Evolutionary conservation across 768 basidiomycete genomes (phyloP).

Genomic region (Holtermannia corniformis): DNA sequence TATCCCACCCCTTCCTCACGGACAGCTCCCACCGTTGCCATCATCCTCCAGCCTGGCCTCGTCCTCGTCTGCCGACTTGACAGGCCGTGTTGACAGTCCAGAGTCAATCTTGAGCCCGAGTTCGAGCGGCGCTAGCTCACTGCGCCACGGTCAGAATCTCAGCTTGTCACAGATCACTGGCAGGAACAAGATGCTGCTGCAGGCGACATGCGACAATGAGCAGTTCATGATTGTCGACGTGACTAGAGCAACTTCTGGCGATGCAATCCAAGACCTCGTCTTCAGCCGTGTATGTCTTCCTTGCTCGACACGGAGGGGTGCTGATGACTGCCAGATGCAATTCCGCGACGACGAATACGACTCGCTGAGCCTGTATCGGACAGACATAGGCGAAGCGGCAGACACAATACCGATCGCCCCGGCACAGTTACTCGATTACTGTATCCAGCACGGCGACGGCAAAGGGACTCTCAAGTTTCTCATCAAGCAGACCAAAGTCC

Average conservation of each 20-base stretch:
- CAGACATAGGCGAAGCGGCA: conserved; percentile 70
- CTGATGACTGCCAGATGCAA: conserved; percentile 25
- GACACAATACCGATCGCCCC: conserved; percentile 64
- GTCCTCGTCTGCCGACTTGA: too few species aligned
- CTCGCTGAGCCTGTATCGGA: conserved; percentile 71
- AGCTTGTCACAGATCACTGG: too few species aligned
- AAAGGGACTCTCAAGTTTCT: conserved; percentile 77
- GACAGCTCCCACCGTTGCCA: neutral
- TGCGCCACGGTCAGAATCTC: too few species aligned
- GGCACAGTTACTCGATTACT: conserved; percentile 62
- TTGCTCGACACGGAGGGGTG: neutral
- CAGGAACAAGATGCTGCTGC: conserved; percentile 20
- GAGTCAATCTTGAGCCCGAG: neutral
- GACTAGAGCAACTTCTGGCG: conserved; percentile 29
- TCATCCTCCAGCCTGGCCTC: neutral
- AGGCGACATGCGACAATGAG: conserved; percentile 39
- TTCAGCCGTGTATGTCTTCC: conserved; percentile 36
- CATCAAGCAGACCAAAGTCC: conserved; percentile 50
- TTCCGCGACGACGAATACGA: conserved; percentile 72
- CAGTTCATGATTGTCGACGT: conserved; percentile 39
- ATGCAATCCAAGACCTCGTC: conserved; percentile 35
- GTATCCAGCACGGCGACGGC: conserved; percentile 61
- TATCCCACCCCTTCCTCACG: neutral
- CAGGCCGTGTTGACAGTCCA: neutral
- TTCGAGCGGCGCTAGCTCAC: too few species aligned